These are phyloP conservation scores for Colletotrichum tanaceti DNA, from an alignment of 2,329 filamentous ascomycete genomes.

Conservation along the genomic window DNA sequence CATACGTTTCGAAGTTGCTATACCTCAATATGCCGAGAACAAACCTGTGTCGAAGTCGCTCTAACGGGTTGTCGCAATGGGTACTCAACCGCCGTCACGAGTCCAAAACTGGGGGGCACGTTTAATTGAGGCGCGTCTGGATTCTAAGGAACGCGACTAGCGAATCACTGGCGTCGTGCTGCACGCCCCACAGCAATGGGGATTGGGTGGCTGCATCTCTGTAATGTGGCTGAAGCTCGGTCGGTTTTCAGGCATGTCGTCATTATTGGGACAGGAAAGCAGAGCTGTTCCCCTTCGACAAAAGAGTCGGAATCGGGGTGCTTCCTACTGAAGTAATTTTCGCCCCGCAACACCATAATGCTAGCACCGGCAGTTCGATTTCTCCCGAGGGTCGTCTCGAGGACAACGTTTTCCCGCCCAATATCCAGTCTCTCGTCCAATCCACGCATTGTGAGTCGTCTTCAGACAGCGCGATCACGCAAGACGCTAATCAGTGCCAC, in stretches of 20 bases:
- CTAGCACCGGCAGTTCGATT: slow-evolving; percentile 47
- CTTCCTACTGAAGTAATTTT: background rate
- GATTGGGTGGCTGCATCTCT: background rate
- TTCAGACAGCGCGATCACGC: background rate
- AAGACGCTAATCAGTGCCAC: slow-evolving; percentile 34
- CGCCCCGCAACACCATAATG: slow-evolving; percentile 45
- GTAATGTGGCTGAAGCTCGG: slow-evolving; percentile 14
- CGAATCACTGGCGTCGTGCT: slow-evolving; percentile 5
- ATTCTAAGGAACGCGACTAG: slow-evolving; percentile 13
- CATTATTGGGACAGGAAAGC: slow-evolving; percentile 12
- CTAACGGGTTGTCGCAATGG: background rate
- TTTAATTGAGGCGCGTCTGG: slow-evolving; percentile 42
- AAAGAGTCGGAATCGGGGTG: slow-evolving; percentile 21
- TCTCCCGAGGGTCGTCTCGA: slow-evolving; percentile 32
- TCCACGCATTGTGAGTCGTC: slow-evolving; percentile 62
- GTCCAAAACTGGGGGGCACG: slow-evolving; percentile 15
- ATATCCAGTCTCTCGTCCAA: slow-evolving; percentile 64
- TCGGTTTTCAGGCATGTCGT: slow-evolving; percentile 10
- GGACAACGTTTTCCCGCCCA: slow-evolving; percentile 45
- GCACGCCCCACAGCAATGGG: slow-evolving; percentile 5
- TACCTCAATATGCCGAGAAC: background rate
- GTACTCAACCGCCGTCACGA: slow-evolving; percentile 1
- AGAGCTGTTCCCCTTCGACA: slow-evolving; percentile 17
- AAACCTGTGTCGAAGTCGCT: background rate
- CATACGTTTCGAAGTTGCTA: slow-evolving; percentile 8